Percentiles rank a stretch among this genome's conserved stretches.
phyloP scores from a whole-genome alignment of 1,284 basidiomycete genomes.

The Puccinia horiana region DNA sequence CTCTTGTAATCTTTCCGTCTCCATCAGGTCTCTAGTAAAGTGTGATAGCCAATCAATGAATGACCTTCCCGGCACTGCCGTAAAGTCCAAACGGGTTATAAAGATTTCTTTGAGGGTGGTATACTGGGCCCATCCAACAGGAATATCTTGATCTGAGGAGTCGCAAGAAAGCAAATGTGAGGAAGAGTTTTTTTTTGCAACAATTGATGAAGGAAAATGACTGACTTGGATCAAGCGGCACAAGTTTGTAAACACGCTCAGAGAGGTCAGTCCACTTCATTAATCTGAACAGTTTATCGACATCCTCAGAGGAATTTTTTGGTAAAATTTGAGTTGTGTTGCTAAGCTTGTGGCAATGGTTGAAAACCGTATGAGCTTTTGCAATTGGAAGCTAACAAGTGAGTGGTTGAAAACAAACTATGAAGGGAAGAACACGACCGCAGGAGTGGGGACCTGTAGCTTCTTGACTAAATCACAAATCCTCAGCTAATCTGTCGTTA shows the following conservation, averaged over 20 bases:
- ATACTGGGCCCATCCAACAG: constrained; percentile 25
- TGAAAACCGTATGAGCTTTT: no score
- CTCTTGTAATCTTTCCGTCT: constrained; percentile 80
- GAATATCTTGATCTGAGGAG: not conserved
- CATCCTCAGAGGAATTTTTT: constrained; percentile 66
- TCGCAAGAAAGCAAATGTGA: not conserved
- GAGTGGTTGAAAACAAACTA: no score
- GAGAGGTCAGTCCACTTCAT: constrained; percentile 71
- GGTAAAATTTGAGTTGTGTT: constrained; percentile 85
- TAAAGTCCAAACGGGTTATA: constrained; percentile 77
- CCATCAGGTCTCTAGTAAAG: constrained; percentile 74
- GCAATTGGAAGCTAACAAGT: no score
- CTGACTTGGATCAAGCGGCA: constrained; percentile 55
- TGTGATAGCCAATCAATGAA: constrained; percentile 79
- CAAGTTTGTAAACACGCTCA: constrained; percentile 63
- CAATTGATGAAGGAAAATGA: constrained; percentile 22
- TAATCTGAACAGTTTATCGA: constrained; percentile 69
- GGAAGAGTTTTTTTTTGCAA: not conserved
- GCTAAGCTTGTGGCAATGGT: no score
- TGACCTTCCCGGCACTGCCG: constrained; percentile 74
- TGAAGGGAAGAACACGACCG: no score
- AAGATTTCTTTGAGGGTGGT: constrained; percentile 74
- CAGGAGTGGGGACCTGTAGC: no score
- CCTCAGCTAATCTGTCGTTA: no score
- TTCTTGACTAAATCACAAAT: no score